Evolutionary conservation across 345 rosid genomes (phyloP).

Genomic region (Acer yangbiense): DNA sequence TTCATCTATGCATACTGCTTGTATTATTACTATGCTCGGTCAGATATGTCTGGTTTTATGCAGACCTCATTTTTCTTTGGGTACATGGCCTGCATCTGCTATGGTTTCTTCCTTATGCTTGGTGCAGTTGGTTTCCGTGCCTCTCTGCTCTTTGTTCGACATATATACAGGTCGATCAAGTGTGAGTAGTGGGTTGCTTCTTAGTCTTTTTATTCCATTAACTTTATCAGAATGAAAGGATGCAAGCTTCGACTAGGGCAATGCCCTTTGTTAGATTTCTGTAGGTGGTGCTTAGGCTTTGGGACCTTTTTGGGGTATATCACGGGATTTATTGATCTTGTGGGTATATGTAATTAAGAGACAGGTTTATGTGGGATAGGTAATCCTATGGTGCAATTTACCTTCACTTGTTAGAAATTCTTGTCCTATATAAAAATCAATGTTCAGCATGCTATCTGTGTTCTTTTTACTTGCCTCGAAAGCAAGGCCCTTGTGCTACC

Average conservation of each 20-base stretch:
- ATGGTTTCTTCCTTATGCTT: conserved; percentile 86
- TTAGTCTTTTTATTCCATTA: conserved; percentile 16
- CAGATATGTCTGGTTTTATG: conserved; percentile 90
- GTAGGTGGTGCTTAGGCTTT: not conserved
- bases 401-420: not conserved
- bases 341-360: conserved; percentile 14
- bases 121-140: conserved; percentile 82
- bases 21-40: conserved; percentile 72
- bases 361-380: conserved; percentile 4
- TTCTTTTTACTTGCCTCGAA: not conserved
- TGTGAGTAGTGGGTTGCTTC: conserved; percentile 55
- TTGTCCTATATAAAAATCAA: conserved; percentile 5
- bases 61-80: conserved; percentile 88
- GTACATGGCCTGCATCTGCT: conserved; percentile 89
- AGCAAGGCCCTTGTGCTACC: not conserved
- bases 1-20: conserved; percentile 76
- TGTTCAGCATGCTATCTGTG: not conserved
- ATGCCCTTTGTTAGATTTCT: not conserved
- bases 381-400: not conserved
- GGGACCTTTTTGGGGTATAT: conserved; percentile 10
- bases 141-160: conserved; percentile 68
- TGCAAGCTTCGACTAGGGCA: conserved; percentile 4
- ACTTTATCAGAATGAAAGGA: conserved; percentile 17
- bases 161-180: conserved; percentile 75
- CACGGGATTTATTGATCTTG: not conserved